A percentile compares a stretch with the other conserved stretches of the same genome.
Evolutionary conservation across 495 filamentous ascomycete species (phyloP).

Genomic region (Talaromyces liani): DNA sequence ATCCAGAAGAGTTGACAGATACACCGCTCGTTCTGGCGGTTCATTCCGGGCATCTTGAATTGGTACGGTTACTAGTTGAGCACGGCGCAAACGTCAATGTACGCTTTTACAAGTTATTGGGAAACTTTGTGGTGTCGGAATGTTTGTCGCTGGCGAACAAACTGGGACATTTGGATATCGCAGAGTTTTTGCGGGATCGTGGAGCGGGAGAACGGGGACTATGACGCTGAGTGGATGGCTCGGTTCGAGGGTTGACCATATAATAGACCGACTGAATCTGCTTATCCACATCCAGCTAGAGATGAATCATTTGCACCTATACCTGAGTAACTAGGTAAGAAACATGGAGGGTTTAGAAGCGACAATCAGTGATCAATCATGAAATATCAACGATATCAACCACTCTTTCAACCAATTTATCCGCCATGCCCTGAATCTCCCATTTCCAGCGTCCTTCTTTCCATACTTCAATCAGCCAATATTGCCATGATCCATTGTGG

Average conservation of each 20-base stretch:
- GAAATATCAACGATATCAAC: constrained; percentile 28
- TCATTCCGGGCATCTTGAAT: too few relatives aligned
- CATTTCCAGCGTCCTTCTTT: constrained; percentile 30
- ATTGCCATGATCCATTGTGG: constrained; percentile 16
- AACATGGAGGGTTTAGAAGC: background rate
- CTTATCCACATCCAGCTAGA: background rate
- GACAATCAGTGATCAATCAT: background rate
- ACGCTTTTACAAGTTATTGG: too few relatives aligned
- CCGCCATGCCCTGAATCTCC: constrained; percentile 35
- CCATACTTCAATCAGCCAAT: constrained; percentile 36
- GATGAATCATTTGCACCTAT: background rate
- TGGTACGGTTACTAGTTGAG: too few relatives aligned
- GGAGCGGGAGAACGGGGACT: background rate
- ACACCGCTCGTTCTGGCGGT: too few relatives aligned
- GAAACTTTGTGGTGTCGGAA: too few relatives aligned
- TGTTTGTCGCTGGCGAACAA: too few relatives aligned
- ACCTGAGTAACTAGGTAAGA: too few relatives aligned
- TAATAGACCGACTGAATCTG: background rate
- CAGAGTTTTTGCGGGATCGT: background rate
- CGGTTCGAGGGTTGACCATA: background rate
- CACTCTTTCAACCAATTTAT: constrained; percentile 37
- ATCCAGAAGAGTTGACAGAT: too few relatives aligned
- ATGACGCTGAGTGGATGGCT: background rate
- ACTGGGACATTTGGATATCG: too few relatives aligned
- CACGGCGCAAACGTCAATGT: too few relatives aligned